Conservation (phyloP, 139 green algal species). For the Chloropicon primus region DNA sequence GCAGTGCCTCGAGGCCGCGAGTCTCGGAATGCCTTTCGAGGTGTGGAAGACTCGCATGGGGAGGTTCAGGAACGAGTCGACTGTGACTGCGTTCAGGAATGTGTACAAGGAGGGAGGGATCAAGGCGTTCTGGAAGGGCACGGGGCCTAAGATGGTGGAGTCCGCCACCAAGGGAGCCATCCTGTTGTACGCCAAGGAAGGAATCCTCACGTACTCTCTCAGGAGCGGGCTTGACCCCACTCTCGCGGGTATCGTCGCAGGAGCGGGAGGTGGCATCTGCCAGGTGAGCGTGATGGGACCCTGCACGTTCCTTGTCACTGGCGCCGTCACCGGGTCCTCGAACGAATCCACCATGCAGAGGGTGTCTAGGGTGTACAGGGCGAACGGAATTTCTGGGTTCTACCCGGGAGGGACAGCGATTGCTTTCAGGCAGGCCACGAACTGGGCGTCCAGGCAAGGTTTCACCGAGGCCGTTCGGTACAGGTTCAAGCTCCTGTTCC, state of each 20-base stretch:
- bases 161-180: slow-evolving; percentile 21
- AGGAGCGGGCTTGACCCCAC: slow-evolving; percentile 7
- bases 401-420: slow-evolving; percentile 30
- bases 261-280: slow-evolving; percentile 23
- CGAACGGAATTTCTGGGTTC: slow-evolving; percentile 20
- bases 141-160: slow-evolving; percentile 7
- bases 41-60: slow-evolving; percentile 32
- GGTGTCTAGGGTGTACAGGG: slow-evolving; percentile 12
- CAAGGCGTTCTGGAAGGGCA: slow-evolving; percentile 23
- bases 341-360: slow-evolving; percentile 7
- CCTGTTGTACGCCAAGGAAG: slow-evolving; percentile 27
- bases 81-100: slow-evolving; percentile 11
- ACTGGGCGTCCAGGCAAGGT: slow-evolving; percentile 29
- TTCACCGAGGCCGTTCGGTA: slow-evolving; percentile 27
- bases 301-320: slow-evolving; percentile 27
- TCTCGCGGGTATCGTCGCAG: slow-evolving; percentile 18
- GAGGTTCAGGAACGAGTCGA: slow-evolving; percentile 13
- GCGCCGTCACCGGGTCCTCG: slow-evolving; percentile 17
- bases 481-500: slow-evolving; percentile 10
- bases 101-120: slow-evolving; percentile 21
- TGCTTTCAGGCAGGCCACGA: slow-evolving; percentile 27
- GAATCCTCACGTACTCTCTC: slow-evolving; percentile 12
- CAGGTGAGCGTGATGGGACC: slow-evolving; percentile 27
- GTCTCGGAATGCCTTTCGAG: slow-evolving; percentile 31
- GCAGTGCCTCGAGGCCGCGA: slow-evolving; percentile 24